Base-by-base conservation (phyloP, 257 asterid species). In the Agastache rugosa region DNA sequence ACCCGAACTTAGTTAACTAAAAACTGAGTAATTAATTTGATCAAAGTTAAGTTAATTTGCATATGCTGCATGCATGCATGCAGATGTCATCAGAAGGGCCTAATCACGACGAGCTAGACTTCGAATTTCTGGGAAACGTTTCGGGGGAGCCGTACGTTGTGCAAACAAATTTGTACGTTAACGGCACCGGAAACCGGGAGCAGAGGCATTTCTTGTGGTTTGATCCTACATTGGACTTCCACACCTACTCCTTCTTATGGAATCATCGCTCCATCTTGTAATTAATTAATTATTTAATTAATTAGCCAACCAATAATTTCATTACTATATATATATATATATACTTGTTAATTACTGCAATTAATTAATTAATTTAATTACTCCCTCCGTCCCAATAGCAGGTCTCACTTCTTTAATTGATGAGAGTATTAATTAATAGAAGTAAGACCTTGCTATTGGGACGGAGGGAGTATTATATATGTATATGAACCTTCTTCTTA, bases 131-230 rank as follows among this genome's bases (percentile, higher is more conserved):
- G 2, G 93, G 93, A 11, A 88, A 88, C 66, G 83, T 72, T 31
- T 72, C 93, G 5, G 93, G 91, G 8, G 84, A 82, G 80, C 89
- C 89, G 53, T 88, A 88, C 81, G 64, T 82, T 17, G 82, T 86
- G 74, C 93, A 88, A 76, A 86, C 91, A 42, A 88, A 88, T 62
- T 67, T 88, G 58, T 86, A 80, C 72, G 59, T 80, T 11, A 81
- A 86, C 31, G 91, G 93, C 53, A 79, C 78, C 0, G 93, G 93
- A 50, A 69, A 88, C 9, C 78, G 91, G 20, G 93, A 88, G 78
- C 90, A 84, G 72, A 84, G 91, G 74, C 91, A 88, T 35, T 75
- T 50, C 54, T 74, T 86, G 16, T 88, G 91, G 93, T 88, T 88
- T 63, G 91, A 88, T 63, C 93, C 89, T 6, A 86, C 89, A 8